Conservation (phyloP, 2,329 filamentous ascomycete species). For the Colletotrichum simmondsii region DNA sequence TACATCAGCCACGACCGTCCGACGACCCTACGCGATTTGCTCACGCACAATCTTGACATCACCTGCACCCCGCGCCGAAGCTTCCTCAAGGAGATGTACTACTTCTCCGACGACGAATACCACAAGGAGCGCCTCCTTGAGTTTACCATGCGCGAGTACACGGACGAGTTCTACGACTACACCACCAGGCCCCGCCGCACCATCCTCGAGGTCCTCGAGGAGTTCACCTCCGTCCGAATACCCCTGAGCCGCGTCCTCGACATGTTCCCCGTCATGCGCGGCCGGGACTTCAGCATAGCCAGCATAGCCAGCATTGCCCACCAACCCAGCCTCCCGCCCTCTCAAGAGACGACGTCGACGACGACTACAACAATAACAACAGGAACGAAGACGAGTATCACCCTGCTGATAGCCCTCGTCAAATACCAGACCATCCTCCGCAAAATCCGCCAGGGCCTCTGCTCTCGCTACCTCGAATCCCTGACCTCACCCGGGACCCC, state of each 20-base stretch:
- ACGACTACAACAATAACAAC: conserved; percentile 33
- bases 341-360: conserved; percentile 33
- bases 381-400: conserved; percentile 57
- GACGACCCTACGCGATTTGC: conserved; percentile 77
- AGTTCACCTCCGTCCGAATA: conserved; percentile 86
- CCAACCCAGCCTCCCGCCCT: conserved; percentile 38
- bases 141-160: conserved; percentile 80
- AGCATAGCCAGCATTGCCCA: conserved; percentile 81
- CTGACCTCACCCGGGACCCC: conserved; percentile 65
- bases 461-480: conserved; percentile 83
- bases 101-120: conserved; percentile 76
- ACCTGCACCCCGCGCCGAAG: conserved; percentile 87
- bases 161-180: conserved; percentile 96
- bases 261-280: conserved; percentile 84
- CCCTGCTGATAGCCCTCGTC: conserved; percentile 87
- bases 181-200: conserved; percentile 89
- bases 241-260: conserved; percentile 79
- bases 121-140: conserved; percentile 87
- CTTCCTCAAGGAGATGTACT: conserved; percentile 83
- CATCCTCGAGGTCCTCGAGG: conserved; percentile 91
- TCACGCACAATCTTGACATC: conserved; percentile 88
- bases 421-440: conserved; percentile 91
- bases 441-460: conserved; percentile 86
- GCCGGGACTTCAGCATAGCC: conserved; percentile 93
- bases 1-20: conserved; percentile 47